Percentiles rank a stretch among this genome's conserved stretches.
Conservation (phyloP, 306 rosid genomes). For the Glycine soja region DNA sequence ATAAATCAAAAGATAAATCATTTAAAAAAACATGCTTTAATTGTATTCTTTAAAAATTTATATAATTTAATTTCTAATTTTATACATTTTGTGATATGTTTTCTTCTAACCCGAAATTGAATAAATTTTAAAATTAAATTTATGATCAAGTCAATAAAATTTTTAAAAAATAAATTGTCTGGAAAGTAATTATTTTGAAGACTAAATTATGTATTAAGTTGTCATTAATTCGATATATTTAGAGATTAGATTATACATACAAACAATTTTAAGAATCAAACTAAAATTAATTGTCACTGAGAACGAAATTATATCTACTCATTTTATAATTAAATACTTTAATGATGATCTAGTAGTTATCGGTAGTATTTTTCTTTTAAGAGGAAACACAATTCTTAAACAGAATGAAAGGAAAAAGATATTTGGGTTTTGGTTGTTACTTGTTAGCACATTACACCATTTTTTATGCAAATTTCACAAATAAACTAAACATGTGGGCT, state of each 20-base stretch:
- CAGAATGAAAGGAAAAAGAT: constrained; percentile 21
- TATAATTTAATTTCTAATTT: neutral
- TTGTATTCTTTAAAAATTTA: neutral
- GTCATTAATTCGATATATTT: too few relatives aligned
- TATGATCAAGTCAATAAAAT: too few relatives aligned
- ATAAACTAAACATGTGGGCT: constrained; percentile 41
- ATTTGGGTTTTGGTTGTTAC: neutral
- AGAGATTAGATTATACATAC: too few relatives aligned
- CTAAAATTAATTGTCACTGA: neutral
- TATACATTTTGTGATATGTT: neutral
- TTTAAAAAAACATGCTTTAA: neutral
- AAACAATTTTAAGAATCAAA: neutral
- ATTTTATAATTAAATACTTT: neutral
- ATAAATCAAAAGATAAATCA: neutral
- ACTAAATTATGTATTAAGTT: neutral
- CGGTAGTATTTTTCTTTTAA: neutral
- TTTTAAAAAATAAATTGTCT: neutral
- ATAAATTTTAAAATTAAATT: too few relatives aligned
- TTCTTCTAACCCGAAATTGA: neutral
- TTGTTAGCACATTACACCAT: constrained; percentile 26
- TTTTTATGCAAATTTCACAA: constrained; percentile 36
- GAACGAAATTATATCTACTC: neutral
- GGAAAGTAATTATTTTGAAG: neutral
- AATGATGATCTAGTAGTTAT: neutral
- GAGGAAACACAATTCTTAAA: neutral